Evolutionary conservation across 495 filamentous ascomycete genomes (phyloP), one percentile per base, ranked within the genome.

Genomic region (Lophiostoma macrostomum): DNA sequence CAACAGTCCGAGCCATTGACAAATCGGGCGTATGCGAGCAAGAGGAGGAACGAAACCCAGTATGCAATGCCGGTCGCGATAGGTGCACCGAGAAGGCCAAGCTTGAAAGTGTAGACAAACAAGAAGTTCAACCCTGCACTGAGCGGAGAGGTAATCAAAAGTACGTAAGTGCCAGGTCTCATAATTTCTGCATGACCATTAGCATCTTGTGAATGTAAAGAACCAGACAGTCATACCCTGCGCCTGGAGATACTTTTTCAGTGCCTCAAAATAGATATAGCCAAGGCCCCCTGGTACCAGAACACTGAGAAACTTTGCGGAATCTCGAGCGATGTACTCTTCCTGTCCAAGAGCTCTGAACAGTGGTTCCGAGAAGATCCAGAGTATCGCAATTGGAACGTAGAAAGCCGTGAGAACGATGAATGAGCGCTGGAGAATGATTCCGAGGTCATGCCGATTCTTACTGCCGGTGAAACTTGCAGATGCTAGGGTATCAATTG

Each of bases 171-270:
- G 25, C 90, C 90, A 0, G 89, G 87, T 11, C 82, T 76, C 81
- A 95, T 94, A 48, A 95, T 90, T 45, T 81, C 86, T 88, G 16
- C 20, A 52, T 22, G 13, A 2, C n/a, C 41, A 22, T 58, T 44
- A 63, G 61, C 19, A 53, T 35, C 35, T 31, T 40, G 22, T 45
- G 43, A 38, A 23, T 19, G 40, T 25, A 30, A 29, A 27, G 10
- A 40, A 2, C 1, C 11, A 7, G 12, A 22, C 13, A 28, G 40
- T n/a, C 58, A 20, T 71, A 86, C 85, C 87, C 74, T 96, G 90
- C 3, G 90, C 90, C 67, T 95, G 90, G 12, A 96, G 71, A 61
- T 83, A 96, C 69, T 96, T 96, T 70, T 96, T 96, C 80, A 89
- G 83, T 11, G 81, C 72, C 67, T 96, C 90, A 61, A 96, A 96